A percentile compares a stretch with the other conserved stretches of the same genome.
These are phyloP conservation scores for Cardamine resedifolia DNA, from an alignment of 345 rosid genomes.

Conservation along the genomic window DNA sequence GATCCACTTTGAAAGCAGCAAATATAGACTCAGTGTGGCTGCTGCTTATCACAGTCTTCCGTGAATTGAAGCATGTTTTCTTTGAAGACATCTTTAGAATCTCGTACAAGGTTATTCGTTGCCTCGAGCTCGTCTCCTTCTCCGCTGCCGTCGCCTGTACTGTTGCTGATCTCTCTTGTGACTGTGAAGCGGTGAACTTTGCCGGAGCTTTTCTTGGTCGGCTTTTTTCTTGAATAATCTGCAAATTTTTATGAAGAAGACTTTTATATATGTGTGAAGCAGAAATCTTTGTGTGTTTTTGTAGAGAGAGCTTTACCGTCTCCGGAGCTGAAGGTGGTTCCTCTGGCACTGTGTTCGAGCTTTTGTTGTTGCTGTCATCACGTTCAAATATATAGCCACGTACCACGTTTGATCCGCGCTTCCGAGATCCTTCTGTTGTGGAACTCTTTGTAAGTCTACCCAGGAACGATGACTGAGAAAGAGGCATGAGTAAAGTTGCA, in stretches of 20 bases:
- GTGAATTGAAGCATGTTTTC: slow-evolving; percentile 41
- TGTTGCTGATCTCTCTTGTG: slow-evolving; percentile 39
- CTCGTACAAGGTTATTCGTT: slow-evolving; percentile 56
- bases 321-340: slow-evolving; percentile 58
- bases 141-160: slow-evolving; percentile 35
- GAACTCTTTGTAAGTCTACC: slow-evolving; percentile 56
- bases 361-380: slow-evolving; percentile 62
- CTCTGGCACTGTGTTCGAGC: slow-evolving; percentile 49
- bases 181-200: slow-evolving; percentile 60
- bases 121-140: slow-evolving; percentile 42
- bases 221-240: slow-evolving; percentile 53
- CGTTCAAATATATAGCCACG: slow-evolving; percentile 85
- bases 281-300: neutral
- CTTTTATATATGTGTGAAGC: neutral
- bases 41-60: slow-evolving; percentile 42
- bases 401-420: slow-evolving; percentile 53
- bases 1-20: slow-evolving; percentile 77
- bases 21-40: slow-evolving; percentile 63
- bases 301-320: slow-evolving; percentile 45
- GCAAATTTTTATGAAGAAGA: slow-evolving; percentile 24
- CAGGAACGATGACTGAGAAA: slow-evolving; percentile 82
- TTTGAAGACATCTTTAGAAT: slow-evolving; percentile 60
- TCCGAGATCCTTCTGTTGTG: slow-evolving; percentile 49
- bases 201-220: slow-evolving; percentile 52
- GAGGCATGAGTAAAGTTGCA: slow-evolving; percentile 15